Evolutionary conservation across 2,329 filamentous ascomycete genomes (phyloP), one percentile per base, ranked within the genome.

Genomic region (Pleurostoma richardsiae): DNA sequence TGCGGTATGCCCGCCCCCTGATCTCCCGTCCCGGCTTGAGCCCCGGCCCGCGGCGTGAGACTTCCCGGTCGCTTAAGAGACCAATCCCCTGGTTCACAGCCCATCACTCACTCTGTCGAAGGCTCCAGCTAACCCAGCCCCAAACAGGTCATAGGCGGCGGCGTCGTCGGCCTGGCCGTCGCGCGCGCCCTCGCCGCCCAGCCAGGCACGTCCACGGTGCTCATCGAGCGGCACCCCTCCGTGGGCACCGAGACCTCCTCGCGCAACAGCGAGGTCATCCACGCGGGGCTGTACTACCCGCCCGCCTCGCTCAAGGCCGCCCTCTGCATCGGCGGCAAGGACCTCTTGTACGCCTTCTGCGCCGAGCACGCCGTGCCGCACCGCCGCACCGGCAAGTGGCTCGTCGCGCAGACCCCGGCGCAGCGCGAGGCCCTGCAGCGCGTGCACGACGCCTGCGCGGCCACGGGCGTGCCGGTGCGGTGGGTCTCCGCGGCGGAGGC

Each of bases 191-290:
- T 96, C 28, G 82, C 90, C 45, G 79, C 81, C 45, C 55, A 54
- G 29, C 71, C 75, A 49, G 72, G 81, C 26, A 75, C 77, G 5
- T 81, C 80, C 3, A 92, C 88, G 0, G 75, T 96, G 10, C 73
- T 96, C 45, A 81, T 96, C 2, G 91, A 96, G 67, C 82, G 87
- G 29, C 88, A 96, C 71, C 67, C 74, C 27, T 74, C 78, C 43
- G 76, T 88, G 29, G 91, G 91, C 43, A 92, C 83, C 29, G 91
- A 96, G 70, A 96, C 90, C 1, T 91, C 86, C 52, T 88, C 86
- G 54, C 84, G 91, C 55, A 96, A 96, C 71, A 92, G 87, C 60
- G 91, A 97, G 77, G 92, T 97, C 46, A 95, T 99, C 57, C 94
- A 99, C 65, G 94, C 89, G 1, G 94, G 94, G 10, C 78, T 97